Conservation (phyloP, 805 yeast genomes). For the Candida yuanshanica region DNA sequence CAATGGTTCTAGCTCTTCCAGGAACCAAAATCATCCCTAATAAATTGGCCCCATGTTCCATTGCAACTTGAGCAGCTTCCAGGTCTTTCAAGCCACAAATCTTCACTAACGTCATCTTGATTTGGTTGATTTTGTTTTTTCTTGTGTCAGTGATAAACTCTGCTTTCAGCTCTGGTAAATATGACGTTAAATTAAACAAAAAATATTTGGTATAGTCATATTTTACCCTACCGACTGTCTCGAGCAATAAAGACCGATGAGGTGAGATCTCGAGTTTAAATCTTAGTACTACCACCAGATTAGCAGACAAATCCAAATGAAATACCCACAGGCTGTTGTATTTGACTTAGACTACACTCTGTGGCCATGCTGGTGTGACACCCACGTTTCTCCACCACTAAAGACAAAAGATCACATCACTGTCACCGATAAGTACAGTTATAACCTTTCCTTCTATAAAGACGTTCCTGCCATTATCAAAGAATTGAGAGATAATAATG, state of each 20-base stretch:
- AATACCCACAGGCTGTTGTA: conserved; percentile 51
- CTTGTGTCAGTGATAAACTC: too few relatives aligned
- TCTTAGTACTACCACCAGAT: neutral
- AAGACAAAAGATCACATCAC: conserved; percentile 29
- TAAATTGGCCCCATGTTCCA: conserved; percentile 66
- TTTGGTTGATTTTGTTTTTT: neutral
- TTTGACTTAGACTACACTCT: conserved; percentile 73
- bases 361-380: conserved; percentile 85
- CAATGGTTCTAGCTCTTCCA: conserved; percentile 64
- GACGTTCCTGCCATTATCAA: conserved; percentile 64
- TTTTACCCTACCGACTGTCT: neutral
- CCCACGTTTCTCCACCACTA: conserved; percentile 57
- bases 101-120: conserved; percentile 47
- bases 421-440: conserved; percentile 49
- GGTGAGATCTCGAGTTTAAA: neutral
- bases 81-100: conserved; percentile 74
- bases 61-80: conserved; percentile 67
- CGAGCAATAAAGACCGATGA: neutral
- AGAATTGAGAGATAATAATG: conserved; percentile 42
- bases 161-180: too few relatives aligned
- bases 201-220: too few relatives aligned
- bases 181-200: too few relatives aligned
- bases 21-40: conserved; percentile 90
- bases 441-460: conserved; percentile 48
- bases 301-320: neutral